Evolutionary conservation across 768 basidiomycete species (phyloP).

Genomic region (Lactifluus rugatus): DNA sequence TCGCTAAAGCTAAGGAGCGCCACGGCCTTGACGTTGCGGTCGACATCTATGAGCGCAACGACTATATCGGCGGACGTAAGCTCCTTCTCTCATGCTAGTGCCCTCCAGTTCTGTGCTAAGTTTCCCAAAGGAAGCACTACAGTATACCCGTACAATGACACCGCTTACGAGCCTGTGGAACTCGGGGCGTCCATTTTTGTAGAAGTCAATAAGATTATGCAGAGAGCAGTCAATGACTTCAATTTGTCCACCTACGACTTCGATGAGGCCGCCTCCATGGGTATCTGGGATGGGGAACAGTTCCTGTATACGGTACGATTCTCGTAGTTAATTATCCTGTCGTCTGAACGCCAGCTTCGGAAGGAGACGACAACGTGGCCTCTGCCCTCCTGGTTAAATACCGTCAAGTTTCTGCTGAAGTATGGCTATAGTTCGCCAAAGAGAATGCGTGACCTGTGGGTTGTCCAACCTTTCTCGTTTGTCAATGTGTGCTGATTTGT

Average conservation of each 20-base stretch:
- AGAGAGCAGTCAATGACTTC: conserved; percentile 73
- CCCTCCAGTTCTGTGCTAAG: neutral
- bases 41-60: conserved; percentile 72
- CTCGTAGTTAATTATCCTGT: neutral
- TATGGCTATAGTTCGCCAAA: conserved; percentile 13
- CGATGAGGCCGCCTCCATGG: conserved; percentile 42
- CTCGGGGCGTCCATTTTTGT: conserved; percentile 89
- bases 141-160: conserved; percentile 61
- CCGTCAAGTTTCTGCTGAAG: conserved; percentile 8
- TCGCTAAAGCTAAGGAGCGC: conserved; percentile 61
- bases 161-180: conserved; percentile 55
- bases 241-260: conserved; percentile 48
- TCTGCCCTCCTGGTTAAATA: conserved; percentile 7
- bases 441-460: conserved; percentile 8
- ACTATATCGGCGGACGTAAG: conserved; percentile 81
- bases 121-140: conserved; percentile 56
- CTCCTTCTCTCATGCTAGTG: conserved; percentile 18
- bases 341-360: neutral
- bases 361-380: neutral
- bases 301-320: conserved; percentile 53
- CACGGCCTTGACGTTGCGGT: conserved; percentile 62
- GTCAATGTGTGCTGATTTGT: neutral
- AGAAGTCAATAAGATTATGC: conserved; percentile 55
- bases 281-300: conserved; percentile 77
- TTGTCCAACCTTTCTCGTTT: neutral